These are phyloP conservation scores for Lanmaoa rubissima DNA, from an alignment of 768 basidiomycete species.

Conservation along the genomic window DNA sequence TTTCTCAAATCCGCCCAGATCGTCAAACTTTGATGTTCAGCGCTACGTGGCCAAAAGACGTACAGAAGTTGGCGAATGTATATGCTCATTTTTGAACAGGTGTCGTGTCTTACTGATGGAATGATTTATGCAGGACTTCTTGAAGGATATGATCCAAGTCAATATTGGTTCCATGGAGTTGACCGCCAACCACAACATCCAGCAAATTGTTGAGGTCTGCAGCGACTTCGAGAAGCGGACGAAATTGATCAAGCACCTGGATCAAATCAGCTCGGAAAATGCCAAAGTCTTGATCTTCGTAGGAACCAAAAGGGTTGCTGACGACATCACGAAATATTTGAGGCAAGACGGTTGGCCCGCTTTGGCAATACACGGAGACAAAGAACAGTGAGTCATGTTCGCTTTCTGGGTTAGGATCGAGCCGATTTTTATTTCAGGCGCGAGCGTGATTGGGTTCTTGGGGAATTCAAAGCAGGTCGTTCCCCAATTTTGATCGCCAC, in stretches of 20 bases:
- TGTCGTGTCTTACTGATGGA: not conserved
- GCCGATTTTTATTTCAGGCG: constrained; percentile 47
- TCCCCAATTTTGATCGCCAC: constrained; percentile 98
- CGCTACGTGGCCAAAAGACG: constrained; percentile 99
- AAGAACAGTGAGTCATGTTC: constrained; percentile 76
- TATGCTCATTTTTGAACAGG: constrained; percentile 9
- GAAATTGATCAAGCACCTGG: constrained; percentile 95
- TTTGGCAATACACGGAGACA: constrained; percentile 98
- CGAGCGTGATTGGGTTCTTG: constrained; percentile 98
- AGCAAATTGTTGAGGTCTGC: constrained; percentile 94
- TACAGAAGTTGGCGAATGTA: constrained; percentile 93
- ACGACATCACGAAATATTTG: constrained; percentile 97
- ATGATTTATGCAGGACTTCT: constrained; percentile 67
- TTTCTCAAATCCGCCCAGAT: constrained; percentile 95
- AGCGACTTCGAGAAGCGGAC: constrained; percentile 97
- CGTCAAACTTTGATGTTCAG: constrained; percentile 99
- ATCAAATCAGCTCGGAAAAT: constrained; percentile 93
- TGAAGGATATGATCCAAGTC: constrained; percentile 95
- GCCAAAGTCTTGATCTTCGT: constrained; percentile 99
- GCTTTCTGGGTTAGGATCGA: not conserved
- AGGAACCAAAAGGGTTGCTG: constrained; percentile 95
- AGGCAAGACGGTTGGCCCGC: constrained; percentile 99
- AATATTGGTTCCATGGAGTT: constrained; percentile 99
- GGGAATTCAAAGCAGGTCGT: constrained; percentile 97
- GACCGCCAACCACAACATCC: constrained; percentile 97